Conservation (phyloP, 176 grass and related monocot species). For the Aegilops speltoides region DNA sequence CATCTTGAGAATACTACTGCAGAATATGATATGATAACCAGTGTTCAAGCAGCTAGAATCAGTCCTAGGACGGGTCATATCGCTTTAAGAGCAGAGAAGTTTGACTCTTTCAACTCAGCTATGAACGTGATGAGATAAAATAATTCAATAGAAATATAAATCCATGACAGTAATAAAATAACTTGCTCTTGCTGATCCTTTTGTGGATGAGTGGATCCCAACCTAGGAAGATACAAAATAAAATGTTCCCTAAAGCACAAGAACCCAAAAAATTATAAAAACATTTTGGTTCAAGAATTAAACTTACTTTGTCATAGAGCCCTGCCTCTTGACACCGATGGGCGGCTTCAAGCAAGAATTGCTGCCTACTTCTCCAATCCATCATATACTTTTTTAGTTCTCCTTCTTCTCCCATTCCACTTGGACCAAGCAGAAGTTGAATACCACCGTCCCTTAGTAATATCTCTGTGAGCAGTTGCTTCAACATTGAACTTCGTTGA, state of each 20-base stretch:
- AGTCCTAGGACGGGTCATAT: constrained; percentile 5
- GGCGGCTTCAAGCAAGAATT: constrained; percentile 90
- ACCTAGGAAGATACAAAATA: constrained; percentile 14
- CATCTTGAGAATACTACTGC: constrained; percentile 6
- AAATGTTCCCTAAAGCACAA: background rate
- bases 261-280: background rate
- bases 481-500: constrained; percentile 86
- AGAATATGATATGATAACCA: background rate
- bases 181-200: background rate
- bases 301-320: constrained; percentile 88
- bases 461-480: constrained; percentile 84
- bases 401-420: constrained; percentile 88
- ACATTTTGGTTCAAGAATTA: background rate
- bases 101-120: constrained; percentile 23
- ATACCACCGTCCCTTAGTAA: constrained; percentile 83
- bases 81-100: background rate
- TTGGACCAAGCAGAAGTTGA: constrained; percentile 88
- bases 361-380: constrained; percentile 70
- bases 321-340: constrained; percentile 87
- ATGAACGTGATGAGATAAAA: constrained; percentile 3
- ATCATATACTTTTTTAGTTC: constrained; percentile 88
- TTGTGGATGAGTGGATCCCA: background rate
- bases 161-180: constrained; percentile 25
- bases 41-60: constrained; percentile 8
- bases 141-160: constrained; percentile 20